Evolutionary conservation across 768 basidiomycete genomes (phyloP), one percentile per base, ranked within the genome.

Genomic region (Jaapia argillacea): DNA sequence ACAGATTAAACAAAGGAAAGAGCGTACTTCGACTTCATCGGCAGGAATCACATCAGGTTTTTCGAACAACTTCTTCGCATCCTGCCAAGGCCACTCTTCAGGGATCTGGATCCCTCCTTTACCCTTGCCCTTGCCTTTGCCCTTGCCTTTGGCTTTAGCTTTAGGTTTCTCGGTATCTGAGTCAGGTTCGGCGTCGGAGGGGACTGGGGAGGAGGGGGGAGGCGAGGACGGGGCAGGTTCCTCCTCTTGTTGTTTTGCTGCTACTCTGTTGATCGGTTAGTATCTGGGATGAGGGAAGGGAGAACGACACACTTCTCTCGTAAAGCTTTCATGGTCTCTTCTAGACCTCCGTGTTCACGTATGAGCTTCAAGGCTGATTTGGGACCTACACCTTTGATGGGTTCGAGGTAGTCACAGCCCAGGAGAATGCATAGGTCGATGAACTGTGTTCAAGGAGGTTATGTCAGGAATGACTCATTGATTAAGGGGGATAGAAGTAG

Each of bases 371-470:
- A 68, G 3, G 94, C 96, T 12, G 82, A 90, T 60, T 97, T 96
- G 12, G 96, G 93, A 22, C 96, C 96, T 35, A 99, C 68, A 2
- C 96, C 96, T 61, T 81, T 93, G 58, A 96, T 91, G n/a, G 96
- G 96, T 59, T 99, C 96, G 45, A 99, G 80, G 63, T 99, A 99
- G 58, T 99, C 96, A 47, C 96, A 99, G 4, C 96, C 96, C 28
- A 98, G 79, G 6, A 99, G 74, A 50, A 99, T 85, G 57, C 94
- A 99, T 3, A 99, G 71, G 52, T 99, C 96, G 53, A 91, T 85
- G 57, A 99, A 99, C 89, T 97, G 53, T 23, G 7, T 10, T 18
- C 13, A 16, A 28, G 37, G 2, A 24, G 27, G 48, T 10, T 24
- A 4, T 37, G 40, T 23, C 14, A 22, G 1, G 22, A 40, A 53